Evolutionary conservation across 768 basidiomycete species (phyloP), one percentile per base, ranked within the genome.

Genomic region (Tricholoma sp.): DNA sequence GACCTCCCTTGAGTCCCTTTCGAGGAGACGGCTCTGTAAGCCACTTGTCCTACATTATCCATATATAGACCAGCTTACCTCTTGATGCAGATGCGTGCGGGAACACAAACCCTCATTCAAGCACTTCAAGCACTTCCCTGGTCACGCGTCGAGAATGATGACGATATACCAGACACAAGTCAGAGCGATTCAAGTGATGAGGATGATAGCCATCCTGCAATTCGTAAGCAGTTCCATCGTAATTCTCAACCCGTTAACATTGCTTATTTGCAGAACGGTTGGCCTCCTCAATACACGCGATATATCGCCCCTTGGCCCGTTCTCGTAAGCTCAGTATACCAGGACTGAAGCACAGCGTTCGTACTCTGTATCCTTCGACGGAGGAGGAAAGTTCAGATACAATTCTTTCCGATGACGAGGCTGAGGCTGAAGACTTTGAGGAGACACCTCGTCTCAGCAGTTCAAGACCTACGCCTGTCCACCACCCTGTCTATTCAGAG

Each of bases 101-200:
- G 91, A 13, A 94, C 91, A 2, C 92, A 94, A 67, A 89, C 91
- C 2, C 81, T 94, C 50, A 93, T 94, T 37, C 91, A 93, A 72
- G 91, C 89, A 3, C 76, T 94, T 12, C 91, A 93, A 64, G 91
- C 90, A 1, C 76, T 93, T 41, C 92, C 91, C 17, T 89, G 86
- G 87, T 78, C 80, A 33, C 83, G 85, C 57, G 77, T 80, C 8
- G 88, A 91, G 59, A 84, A 83, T 55, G 85, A 87, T 32, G 86
- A 88, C 39, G 89, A 86, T 49, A 70, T 76, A 29, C 64, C 76
- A 10, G 69, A 74, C 57, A 65, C 68, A 4, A 72, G 70, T 54
- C 71, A 76, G 18, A 86, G 85, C 58, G 88, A 89, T 55, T 72
- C 77, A 31, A 86, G 85, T 57, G 88, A 89, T 42, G 88, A 88